Base-by-base conservation (phyloP, 768 basidiomycete species). In the Pleurotus djamor region DNA sequence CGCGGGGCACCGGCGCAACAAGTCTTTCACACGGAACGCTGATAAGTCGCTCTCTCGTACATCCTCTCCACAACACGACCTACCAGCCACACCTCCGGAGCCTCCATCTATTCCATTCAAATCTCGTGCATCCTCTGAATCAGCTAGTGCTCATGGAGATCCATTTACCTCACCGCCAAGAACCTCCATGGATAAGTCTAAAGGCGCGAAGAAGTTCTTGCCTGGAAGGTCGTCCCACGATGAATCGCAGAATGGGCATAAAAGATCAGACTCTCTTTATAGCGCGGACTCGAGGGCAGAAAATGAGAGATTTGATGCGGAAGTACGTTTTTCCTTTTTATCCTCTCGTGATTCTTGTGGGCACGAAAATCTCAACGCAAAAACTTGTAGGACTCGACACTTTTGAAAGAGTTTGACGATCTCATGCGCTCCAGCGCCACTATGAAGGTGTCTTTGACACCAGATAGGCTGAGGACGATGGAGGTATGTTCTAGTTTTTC, bases 371-470 rank as follows among this genome's bases (percentile, higher is more conserved):
- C 55, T 60, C 61, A 34, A 68, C 54, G 60, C 45, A 28, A 28
- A 28, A 57, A 51, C 52, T 61, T 62, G 43, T 65, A 90, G 85
- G 83, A 86, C 68, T 71, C 83, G 68, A 69, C 76, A 62, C 70
- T 82, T 66, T 78, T 84, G 58, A 87, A 90, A 62, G 92, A 96
- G 70, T 98, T 98, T 71, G 96, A 98, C 72, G 87, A 94, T 71
- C 78, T 98, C 72, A 89, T 98, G 86, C 86, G 85, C 54, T 94
- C 92, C 60, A 85, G 89, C 60, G 81, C 89, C 59, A 98, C 96
- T 16, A 91, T 97, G 90, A 97, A 94, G 70, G 88, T 98, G 66
- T 96, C 94, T 44, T 81, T 97, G 63, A 98, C 96, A 36, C 96
- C 96, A 59, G 94, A 97, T 77, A 83, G 96, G 57, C 79, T 98